Conservation (phyloP, 345 rosid genomes). For the Brassica cretica region DNA sequence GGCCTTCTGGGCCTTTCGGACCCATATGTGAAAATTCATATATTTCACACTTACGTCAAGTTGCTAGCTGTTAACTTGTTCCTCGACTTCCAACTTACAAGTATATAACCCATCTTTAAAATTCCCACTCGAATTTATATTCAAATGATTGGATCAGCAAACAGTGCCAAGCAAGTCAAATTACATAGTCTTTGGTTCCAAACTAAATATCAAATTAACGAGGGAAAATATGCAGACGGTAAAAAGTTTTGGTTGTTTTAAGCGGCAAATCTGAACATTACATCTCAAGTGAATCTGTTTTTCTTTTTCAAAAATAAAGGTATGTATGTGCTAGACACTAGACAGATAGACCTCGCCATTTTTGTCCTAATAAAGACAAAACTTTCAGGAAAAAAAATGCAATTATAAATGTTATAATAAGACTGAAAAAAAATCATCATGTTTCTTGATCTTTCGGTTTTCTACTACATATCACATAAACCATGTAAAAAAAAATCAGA, state of each 20-base stretch:
- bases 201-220: conserved; percentile 1
- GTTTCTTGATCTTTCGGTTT: background rate
- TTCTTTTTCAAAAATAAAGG: background rate
- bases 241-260: background rate
- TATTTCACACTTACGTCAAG: too few species aligned
- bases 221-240: conserved; percentile 1
- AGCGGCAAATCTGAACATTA: conserved; percentile 34
- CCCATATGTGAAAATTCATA: background rate
- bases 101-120: background rate
- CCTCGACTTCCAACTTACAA: too few species aligned
- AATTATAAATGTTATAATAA: background rate
- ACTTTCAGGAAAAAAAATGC: background rate
- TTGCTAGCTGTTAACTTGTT: too few species aligned
- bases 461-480: background rate
- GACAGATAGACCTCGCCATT: conserved; percentile 25
- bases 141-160: background rate
- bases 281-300: background rate
- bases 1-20: background rate
- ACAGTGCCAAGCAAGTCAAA: background rate
- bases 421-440: background rate
- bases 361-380: conserved; percentile 31
- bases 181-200: background rate
- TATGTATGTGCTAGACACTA: conserved; percentile 15
- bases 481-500: too few species aligned
- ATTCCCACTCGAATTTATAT: background rate